A percentile compares a stretch with the other conserved stretches of the same genome.
phyloP scores from a whole-genome alignment of 2,329 filamentous ascomycete species.

The Aaosphaeria arxii region DNA sequence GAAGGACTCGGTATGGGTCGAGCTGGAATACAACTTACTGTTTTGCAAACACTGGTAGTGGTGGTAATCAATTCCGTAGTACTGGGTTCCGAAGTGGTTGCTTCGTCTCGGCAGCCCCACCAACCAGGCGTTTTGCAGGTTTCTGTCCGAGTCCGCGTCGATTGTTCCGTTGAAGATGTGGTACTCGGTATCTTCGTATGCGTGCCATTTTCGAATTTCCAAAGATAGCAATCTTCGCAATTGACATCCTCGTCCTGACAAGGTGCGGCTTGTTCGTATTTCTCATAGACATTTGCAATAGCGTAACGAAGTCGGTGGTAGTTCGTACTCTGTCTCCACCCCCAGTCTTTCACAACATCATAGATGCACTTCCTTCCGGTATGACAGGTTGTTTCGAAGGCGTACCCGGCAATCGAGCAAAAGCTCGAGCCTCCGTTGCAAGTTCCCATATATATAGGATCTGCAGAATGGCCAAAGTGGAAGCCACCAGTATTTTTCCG shows the following conservation, averaged over 20 bases:
- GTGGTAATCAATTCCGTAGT: not conserved
- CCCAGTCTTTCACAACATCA: constrained; percentile 36
- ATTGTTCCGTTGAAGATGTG: constrained; percentile 19
- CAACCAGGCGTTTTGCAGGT: constrained; percentile 37
- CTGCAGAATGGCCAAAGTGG: constrained; percentile 35
- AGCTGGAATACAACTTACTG: constrained; percentile 14
- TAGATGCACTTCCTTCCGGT: constrained; percentile 34
- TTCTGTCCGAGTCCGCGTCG: constrained; percentile 27
- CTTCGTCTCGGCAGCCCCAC: constrained; percentile 35
- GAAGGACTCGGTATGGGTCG: not conserved
- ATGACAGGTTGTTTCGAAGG: constrained; percentile 35
- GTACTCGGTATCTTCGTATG: constrained; percentile 23
- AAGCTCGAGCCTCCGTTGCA: constrained; percentile 34
- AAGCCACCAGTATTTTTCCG: constrained; percentile 33
- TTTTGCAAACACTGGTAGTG: constrained; percentile 25
- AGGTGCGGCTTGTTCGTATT: constrained; percentile 30
- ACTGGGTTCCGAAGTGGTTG: constrained; percentile 8
- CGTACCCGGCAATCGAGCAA: constrained; percentile 35
- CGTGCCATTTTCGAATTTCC: constrained; percentile 36
- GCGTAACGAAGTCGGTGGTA: constrained; percentile 31
- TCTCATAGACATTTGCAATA: constrained; percentile 33
- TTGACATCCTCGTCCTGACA: constrained; percentile 32
- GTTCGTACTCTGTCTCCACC: constrained; percentile 32
- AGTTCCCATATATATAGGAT: constrained; percentile 37
- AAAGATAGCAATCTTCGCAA: constrained; percentile 34